phyloP scores from a whole-genome alignment of 2,329 filamentous ascomycete genomes.

The Erysiphe neolycopersici region DNA sequence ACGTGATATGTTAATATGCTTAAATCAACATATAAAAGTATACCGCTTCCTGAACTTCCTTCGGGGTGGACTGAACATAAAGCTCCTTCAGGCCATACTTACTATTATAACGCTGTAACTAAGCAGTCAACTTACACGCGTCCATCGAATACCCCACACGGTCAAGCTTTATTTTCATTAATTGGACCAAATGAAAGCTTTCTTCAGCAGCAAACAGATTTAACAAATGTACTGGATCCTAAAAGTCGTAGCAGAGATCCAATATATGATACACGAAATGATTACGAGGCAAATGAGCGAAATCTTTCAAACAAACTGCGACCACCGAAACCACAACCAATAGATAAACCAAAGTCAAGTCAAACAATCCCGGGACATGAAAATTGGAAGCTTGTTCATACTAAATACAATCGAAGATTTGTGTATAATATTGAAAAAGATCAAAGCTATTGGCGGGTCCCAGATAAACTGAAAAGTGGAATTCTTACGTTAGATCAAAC shows the following conservation, averaged over 20 bases:
- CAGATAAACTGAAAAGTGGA: constrained; percentile 57
- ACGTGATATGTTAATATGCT: constrained; percentile 24
- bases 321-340: constrained; percentile 28
- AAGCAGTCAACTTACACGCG: constrained; percentile 72
- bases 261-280: not conserved
- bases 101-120: constrained; percentile 64
- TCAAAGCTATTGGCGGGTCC: constrained; percentile 86
- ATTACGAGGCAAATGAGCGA: not conserved
- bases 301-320: constrained; percentile 17
- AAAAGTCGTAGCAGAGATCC: not conserved
- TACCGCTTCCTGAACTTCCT: constrained; percentile 27
- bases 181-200: constrained; percentile 16
- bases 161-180: constrained; percentile 5
- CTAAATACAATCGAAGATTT: constrained; percentile 69
- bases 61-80: constrained; percentile 84
- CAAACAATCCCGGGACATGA: constrained; percentile 53
- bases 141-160: constrained; percentile 18
- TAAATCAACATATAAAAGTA: constrained; percentile 48
- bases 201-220: constrained; percentile 16
- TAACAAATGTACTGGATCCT: constrained; percentile 16
- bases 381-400: constrained; percentile 82
- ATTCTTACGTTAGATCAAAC: constrained; percentile 49
- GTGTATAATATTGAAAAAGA: constrained; percentile 71
- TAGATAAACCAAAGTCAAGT: constrained; percentile 60
- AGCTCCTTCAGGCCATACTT: constrained; percentile 57